These are phyloP conservation scores for Spinacia oleracea DNA, from an alignment of 179 eudicot genomes.

Conservation along the genomic window DNA sequence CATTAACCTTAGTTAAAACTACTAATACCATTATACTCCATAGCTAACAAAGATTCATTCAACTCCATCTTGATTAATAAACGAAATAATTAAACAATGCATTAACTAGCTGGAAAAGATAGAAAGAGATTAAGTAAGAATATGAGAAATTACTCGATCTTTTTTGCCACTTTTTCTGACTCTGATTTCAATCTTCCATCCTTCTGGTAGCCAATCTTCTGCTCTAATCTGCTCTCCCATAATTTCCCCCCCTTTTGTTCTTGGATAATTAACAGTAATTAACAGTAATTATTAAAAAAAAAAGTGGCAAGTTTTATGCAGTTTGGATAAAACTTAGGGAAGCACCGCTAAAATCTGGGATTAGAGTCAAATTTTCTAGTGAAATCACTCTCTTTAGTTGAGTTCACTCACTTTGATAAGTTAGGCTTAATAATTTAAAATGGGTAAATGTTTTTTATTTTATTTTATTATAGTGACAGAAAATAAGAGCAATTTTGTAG, in stretches of 20 bases:
- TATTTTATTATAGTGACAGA: constrained; percentile 4
- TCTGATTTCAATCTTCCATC: constrained; percentile 53
- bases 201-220: constrained; percentile 47
- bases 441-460: neutral
- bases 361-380: neutral
- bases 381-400: constrained; percentile 25
- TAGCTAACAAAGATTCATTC: too few species aligned
- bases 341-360: constrained; percentile 37
- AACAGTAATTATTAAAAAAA: neutral
- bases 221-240: constrained; percentile 34
- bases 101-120: neutral
- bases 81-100: neutral
- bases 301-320: constrained; percentile 19
- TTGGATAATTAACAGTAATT: neutral
- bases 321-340: constrained; percentile 23
- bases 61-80: neutral
- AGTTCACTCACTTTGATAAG: constrained; percentile 29
- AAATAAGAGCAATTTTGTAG: constrained; percentile 17
- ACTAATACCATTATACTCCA: too few species aligned
- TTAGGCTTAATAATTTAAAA: neutral
- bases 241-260: neutral
- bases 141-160: constrained; percentile 39
- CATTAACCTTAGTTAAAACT: too few species aligned
- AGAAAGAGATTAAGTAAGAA: neutral
- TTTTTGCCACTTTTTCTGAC: constrained; percentile 47